phyloP scores from a whole-genome alignment of 2,329 filamentous ascomycete genomes.

The Dothistroma septosporum region DNA sequence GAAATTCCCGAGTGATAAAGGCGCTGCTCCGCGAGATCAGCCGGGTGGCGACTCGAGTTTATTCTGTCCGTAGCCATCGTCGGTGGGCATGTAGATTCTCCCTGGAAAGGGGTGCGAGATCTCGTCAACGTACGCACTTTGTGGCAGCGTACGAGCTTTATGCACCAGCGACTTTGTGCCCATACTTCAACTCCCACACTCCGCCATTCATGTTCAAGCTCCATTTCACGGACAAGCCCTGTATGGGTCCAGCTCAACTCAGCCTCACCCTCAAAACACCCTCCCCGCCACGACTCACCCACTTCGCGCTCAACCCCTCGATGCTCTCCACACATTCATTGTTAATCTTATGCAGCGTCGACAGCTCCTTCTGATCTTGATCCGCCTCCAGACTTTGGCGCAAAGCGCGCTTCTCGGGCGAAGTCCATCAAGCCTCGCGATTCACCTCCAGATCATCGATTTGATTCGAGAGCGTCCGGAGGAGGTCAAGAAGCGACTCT shows the following conservation, averaged over 20 bases:
- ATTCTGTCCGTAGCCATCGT: too few species aligned
- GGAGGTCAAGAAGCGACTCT: slow-evolving; percentile 13
- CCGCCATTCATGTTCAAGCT: slow-evolving; percentile 22
- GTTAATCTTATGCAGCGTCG: slow-evolving; percentile 25
- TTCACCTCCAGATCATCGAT: slow-evolving; percentile 19
- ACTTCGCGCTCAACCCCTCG: slow-evolving; percentile 18
- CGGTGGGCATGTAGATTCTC: too few species aligned
- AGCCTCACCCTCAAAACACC: background rate
- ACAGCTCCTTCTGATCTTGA: slow-evolving; percentile 17
- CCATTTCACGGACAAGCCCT: slow-evolving; percentile 20
- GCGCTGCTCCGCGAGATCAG: too few species aligned
- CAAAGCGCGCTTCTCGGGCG: slow-evolving; percentile 18
- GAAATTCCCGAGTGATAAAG: too few species aligned
- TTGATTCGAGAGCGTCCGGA: slow-evolving; percentile 13
- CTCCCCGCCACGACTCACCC: background rate
- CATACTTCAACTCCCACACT: slow-evolving; percentile 13
- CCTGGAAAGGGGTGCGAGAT: too few species aligned
- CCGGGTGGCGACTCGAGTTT: too few species aligned
- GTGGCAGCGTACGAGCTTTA: background rate
- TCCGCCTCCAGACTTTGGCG: slow-evolving; percentile 17
- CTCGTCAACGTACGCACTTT: background rate
- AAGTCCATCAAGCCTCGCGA: slow-evolving; percentile 20
- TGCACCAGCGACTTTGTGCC: background rate
- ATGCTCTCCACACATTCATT: slow-evolving; percentile 14
- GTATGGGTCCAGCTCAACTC: background rate